phyloP scores from a whole-genome alignment of 306 rosid species.

The Fagus sylvatica region DNA sequence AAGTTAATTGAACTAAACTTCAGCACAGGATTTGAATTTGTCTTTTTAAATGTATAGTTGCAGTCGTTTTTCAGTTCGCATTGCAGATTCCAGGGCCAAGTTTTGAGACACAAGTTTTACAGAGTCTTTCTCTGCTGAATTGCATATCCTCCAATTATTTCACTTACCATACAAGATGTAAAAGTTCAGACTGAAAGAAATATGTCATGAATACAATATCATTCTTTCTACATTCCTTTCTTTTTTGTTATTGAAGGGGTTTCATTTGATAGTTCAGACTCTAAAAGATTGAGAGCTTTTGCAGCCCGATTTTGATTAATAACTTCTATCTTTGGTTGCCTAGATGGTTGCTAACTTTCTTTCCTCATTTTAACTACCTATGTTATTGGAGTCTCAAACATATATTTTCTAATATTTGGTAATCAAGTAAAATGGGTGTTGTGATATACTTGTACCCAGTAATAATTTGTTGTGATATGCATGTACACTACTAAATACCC shows the following conservation, averaged over 20 bases:
- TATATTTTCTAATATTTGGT: too few relatives aligned
- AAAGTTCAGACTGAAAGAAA: background rate
- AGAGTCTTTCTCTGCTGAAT: background rate
- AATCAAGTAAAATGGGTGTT: too few relatives aligned
- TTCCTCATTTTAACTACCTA: too few relatives aligned
- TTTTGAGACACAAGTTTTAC: background rate
- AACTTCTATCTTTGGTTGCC: too few relatives aligned
- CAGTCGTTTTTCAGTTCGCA: background rate
- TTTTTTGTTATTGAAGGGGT: background rate
- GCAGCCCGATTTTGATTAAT: too few relatives aligned
- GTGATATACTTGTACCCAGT: too few relatives aligned
- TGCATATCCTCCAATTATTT: background rate
- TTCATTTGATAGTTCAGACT: background rate
- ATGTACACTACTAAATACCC: too few relatives aligned
- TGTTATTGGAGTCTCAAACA: too few relatives aligned
- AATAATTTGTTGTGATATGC: too few relatives aligned
- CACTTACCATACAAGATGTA: constrained; percentile 3
- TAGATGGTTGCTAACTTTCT: too few relatives aligned
- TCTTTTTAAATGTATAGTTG: constrained; percentile 2
- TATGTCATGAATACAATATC: background rate
- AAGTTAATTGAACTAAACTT: background rate
- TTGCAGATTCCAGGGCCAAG: background rate
- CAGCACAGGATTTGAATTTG: background rate
- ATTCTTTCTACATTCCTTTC: background rate
- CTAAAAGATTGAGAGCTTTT: background rate